phyloP scores from a whole-genome alignment of 257 asterid species.

The Solanum pennellii region DNA sequence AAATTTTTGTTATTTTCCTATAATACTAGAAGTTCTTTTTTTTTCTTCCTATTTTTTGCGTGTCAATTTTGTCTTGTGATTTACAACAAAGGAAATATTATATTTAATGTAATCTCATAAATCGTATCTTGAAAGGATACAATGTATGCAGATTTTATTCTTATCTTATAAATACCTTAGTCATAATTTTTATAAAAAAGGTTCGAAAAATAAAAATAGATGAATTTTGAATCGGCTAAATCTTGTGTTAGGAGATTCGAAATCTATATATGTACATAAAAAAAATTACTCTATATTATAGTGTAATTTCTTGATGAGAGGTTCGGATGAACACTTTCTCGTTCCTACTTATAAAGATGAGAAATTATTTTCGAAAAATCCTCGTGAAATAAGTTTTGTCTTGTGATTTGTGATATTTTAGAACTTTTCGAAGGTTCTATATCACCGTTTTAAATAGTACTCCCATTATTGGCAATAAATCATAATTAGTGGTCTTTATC shows the following conservation, averaged over 20 bases:
- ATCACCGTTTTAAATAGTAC: neutral
- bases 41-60: neutral
- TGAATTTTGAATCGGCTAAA: neutral
- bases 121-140: fast-evolving
- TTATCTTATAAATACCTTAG: fast-evolving
- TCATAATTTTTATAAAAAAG: neutral
- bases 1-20: neutral
- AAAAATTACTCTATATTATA: no score
- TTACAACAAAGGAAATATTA: neutral
- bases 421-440: neutral
- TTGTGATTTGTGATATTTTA: neutral
- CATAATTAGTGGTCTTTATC: neutral
- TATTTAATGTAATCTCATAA: neutral
- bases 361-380: neutral
- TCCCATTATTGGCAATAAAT: neutral
- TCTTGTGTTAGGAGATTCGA: neutral
- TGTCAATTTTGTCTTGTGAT: neutral
- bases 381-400: neutral
- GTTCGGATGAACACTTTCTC: neutral
- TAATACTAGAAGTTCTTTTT: neutral
- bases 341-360: neutral
- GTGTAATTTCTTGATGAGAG: neutral
- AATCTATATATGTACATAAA: neutral
- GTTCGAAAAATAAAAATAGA: neutral
- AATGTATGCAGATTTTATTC: neutral